Percentiles rank a stretch among this genome's conserved stretches.
These are phyloP conservation scores for Magnaporthiopsis incrustans DNA, from an alignment of 2,329 filamentous ascomycete genomes.

Conservation along the genomic window DNA sequence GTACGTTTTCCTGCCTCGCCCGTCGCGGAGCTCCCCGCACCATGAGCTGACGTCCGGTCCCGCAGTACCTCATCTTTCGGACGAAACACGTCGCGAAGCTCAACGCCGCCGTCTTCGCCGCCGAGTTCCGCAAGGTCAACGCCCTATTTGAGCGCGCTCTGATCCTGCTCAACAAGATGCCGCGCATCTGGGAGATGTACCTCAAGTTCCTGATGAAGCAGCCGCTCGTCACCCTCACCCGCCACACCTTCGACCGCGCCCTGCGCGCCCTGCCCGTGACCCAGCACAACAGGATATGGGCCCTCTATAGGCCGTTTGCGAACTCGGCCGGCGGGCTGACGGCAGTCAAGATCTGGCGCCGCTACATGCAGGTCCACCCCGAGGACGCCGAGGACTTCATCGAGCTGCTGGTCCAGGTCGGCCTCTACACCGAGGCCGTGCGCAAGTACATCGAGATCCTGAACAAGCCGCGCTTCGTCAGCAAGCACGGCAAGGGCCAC, in stretches of 20 bases:
- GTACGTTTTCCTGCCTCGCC: constrained; percentile 31
- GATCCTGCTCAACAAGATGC: constrained; percentile 97
- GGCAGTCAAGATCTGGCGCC: constrained; percentile 84
- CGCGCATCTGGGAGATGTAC: constrained; percentile 96
- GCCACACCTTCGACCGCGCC: constrained; percentile 85
- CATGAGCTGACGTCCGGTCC: constrained; percentile 15
- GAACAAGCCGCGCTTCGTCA: constrained; percentile 83
- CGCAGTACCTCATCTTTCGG: constrained; percentile 76
- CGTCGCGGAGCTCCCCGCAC: background rate
- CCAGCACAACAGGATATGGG: constrained; percentile 94
- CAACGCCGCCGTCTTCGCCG: constrained; percentile 70
- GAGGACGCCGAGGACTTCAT: constrained; percentile 95
- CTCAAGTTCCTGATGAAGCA: constrained; percentile 83
- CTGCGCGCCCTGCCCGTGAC: constrained; percentile 86
- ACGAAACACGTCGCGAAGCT: constrained; percentile 72
- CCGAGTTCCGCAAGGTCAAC: constrained; percentile 90
- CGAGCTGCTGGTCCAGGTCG: constrained; percentile 72
- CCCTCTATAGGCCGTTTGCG: constrained; percentile 81
- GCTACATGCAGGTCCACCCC: constrained; percentile 95
- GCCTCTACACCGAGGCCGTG: constrained; percentile 83
- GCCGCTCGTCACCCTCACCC: constrained; percentile 80
- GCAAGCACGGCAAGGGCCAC: constrained; percentile 87
- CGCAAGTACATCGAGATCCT: constrained; percentile 86
- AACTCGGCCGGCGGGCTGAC: constrained; percentile 85
- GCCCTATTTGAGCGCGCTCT: constrained; percentile 86